These are phyloP conservation scores for Pseudonitzschia delicatissima DNA, from an alignment of 108 stramenopile species.

Conservation along the genomic window DNA sequence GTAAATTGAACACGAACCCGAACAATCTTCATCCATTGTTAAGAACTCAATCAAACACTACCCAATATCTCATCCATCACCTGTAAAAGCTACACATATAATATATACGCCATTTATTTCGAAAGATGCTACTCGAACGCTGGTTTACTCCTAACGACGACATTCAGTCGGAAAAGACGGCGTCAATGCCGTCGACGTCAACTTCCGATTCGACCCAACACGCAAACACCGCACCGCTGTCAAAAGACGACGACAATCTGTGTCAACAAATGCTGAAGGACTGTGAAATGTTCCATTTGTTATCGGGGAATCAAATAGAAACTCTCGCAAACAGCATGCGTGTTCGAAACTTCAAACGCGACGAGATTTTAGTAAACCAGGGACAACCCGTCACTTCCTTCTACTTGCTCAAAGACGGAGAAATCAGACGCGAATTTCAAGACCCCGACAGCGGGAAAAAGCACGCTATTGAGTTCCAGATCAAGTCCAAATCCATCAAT, in stretches of 20 bases:
- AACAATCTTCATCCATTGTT: too few relatives aligned
- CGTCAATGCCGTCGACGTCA: not conserved
- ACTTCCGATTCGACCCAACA: not conserved
- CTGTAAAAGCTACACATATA: too few relatives aligned
- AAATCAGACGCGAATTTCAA: slow-evolving; percentile 27
- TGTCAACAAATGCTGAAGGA: slow-evolving; percentile 30
- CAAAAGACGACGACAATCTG: slow-evolving; percentile 16
- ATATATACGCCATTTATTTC: too few relatives aligned
- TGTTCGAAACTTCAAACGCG: slow-evolving; percentile 14
- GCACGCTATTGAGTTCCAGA: slow-evolving; percentile 41
- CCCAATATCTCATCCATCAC: too few relatives aligned
- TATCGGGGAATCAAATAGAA: slow-evolving; percentile 21
- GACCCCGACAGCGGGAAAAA: slow-evolving; percentile 26
- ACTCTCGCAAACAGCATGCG: slow-evolving; percentile 33
- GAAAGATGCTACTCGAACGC: not conserved
- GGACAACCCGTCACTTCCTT: slow-evolving; percentile 36
- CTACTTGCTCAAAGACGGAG: slow-evolving; percentile 40
- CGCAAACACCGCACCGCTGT: not conserved
- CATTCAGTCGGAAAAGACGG: not conserved
- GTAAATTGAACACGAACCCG: too few relatives aligned
- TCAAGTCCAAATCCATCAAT: slow-evolving; percentile 44
- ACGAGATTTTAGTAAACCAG: slow-evolving; percentile 33
- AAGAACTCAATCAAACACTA: too few relatives aligned
- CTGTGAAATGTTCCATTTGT: slow-evolving; percentile 48
- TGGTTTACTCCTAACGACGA: not conserved